These are phyloP conservation scores for Paramecium biaurelia DNA, from an alignment of 73 alveolate genomes.

Conservation along the genomic window DNA sequence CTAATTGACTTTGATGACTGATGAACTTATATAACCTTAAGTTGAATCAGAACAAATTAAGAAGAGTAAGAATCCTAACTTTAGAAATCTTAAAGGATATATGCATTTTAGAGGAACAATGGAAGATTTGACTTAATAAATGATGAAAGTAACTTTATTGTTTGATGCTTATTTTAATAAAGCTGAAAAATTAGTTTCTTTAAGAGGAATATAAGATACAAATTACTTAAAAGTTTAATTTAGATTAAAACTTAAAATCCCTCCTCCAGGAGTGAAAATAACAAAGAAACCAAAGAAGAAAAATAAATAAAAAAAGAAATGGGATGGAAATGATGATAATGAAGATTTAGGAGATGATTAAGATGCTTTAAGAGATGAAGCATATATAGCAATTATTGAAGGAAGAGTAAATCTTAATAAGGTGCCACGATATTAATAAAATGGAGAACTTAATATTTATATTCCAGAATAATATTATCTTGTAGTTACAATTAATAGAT, in stretches of 20 bases:
- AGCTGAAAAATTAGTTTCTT: neutral
- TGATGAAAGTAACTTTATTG: conserved; percentile 19
- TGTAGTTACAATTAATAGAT: conserved; percentile 48
- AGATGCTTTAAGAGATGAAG: conserved; percentile 54
- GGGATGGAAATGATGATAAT: neutral
- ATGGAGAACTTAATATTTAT: conserved; percentile 62
- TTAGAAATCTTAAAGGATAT: conserved; percentile 32
- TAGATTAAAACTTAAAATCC: conserved; percentile 12
- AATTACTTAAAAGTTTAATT: conserved; percentile 13
- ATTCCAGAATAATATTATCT: conserved; percentile 55
- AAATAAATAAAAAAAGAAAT: neutral
- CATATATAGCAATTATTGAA: conserved; percentile 44
- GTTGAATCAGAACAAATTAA: conserved; percentile 3
- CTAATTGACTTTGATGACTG: conserved; percentile 55
- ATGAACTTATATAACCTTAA: conserved; percentile 10
- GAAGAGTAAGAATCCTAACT: conserved; percentile 43
- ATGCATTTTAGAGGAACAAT: conserved; percentile 66
- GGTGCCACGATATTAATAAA: conserved; percentile 28
- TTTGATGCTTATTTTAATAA: neutral
- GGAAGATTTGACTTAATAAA: conserved; percentile 56
- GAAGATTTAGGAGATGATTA: conserved; percentile 46
- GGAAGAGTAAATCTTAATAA: conserved; percentile 60
- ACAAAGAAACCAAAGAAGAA: conserved; percentile 44
- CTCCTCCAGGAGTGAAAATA: conserved; percentile 2
- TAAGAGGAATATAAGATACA: conserved; percentile 30